Evolutionary conservation across 306 rosid genomes (phyloP).

Genomic region (Vigna hirtella): DNA sequence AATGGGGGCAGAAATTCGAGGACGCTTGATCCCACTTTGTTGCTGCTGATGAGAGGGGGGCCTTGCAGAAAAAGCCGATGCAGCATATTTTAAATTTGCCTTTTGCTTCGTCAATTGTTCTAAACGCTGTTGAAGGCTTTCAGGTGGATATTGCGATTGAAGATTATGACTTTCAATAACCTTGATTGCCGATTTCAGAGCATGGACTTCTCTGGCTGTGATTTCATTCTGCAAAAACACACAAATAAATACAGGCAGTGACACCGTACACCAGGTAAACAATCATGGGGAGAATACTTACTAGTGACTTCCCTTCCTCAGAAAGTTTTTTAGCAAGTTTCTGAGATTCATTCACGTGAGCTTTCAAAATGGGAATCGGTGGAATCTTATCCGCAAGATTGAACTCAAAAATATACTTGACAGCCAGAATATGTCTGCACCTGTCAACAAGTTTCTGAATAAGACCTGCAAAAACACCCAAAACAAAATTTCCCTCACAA

Average conservation of each 20-base stretch:
- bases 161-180: conserved; percentile 72
- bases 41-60: conserved; percentile 46
- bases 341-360: conserved; percentile 62
- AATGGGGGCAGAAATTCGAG: conserved; percentile 46
- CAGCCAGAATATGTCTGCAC: conserved; percentile 72
- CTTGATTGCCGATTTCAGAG: conserved; percentile 70
- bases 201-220: conserved; percentile 69
- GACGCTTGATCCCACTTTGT: conserved; percentile 63
- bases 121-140: conserved; percentile 64
- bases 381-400: conserved; percentile 67
- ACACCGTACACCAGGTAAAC: conserved; percentile 7
- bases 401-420: conserved; percentile 71
- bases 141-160: conserved; percentile 65
- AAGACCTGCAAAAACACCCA: conserved; percentile 61
- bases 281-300: conserved; percentile 44
- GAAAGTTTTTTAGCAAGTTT: conserved; percentile 60
- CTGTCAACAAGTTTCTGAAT: conserved; percentile 68
- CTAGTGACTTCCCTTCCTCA: conserved; percentile 70
- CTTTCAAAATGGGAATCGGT: conserved; percentile 78
- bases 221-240: conserved; percentile 67
- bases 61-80: conserved; percentile 53
- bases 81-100: conserved; percentile 49
- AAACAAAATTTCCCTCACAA: conserved; percentile 23
- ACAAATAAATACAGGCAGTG: conserved; percentile 40
- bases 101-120: conserved; percentile 56